Conservation (phyloP, 768 basidiomycete genomes). For the Serendipita sp. region DNA sequence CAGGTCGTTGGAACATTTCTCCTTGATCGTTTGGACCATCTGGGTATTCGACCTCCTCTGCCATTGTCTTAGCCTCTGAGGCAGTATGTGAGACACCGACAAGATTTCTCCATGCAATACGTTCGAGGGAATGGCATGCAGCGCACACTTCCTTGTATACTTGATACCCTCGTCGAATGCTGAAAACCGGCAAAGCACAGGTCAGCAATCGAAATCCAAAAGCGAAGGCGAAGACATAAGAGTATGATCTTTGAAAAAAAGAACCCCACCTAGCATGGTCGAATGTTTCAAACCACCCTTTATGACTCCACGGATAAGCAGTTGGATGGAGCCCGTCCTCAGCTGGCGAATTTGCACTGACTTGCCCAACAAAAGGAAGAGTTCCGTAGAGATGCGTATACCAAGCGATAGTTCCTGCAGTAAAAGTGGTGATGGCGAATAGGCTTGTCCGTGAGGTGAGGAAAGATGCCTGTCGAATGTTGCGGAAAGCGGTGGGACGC, state of each 20-base stretch:
- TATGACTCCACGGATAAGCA: constrained; percentile 81
- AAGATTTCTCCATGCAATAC: constrained; percentile 98
- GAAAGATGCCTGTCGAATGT: constrained; percentile 24
- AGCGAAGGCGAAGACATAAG: not conserved
- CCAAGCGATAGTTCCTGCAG: constrained; percentile 87
- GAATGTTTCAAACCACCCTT: constrained; percentile 75
- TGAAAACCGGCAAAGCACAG: constrained; percentile 21
- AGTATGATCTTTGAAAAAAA: too few species aligned
- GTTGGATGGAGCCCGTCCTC: constrained; percentile 91
- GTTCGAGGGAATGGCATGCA: constrained; percentile 96
- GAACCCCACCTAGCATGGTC: constrained; percentile 85
- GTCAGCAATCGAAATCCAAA: constrained; percentile 8
- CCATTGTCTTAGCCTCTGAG: constrained; percentile 78
- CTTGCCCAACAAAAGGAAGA: constrained; percentile 80
- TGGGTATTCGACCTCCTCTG: constrained; percentile 91
- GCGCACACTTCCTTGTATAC: constrained; percentile 99
- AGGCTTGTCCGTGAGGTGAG: constrained; percentile 57
- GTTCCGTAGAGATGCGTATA: constrained; percentile 90
- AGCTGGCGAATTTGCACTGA: constrained; percentile 78
- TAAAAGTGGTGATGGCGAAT: constrained; percentile 56
- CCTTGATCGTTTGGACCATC: constrained; percentile 91
- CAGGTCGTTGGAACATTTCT: constrained; percentile 97
- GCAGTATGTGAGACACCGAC: constrained; percentile 96
- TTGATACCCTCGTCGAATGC: constrained; percentile 89
- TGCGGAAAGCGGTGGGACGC: not conserved